These are phyloP conservation scores for Nematodospora anomalae DNA, from an alignment of 1,139 yeast species.

Conservation along the genomic window DNA sequence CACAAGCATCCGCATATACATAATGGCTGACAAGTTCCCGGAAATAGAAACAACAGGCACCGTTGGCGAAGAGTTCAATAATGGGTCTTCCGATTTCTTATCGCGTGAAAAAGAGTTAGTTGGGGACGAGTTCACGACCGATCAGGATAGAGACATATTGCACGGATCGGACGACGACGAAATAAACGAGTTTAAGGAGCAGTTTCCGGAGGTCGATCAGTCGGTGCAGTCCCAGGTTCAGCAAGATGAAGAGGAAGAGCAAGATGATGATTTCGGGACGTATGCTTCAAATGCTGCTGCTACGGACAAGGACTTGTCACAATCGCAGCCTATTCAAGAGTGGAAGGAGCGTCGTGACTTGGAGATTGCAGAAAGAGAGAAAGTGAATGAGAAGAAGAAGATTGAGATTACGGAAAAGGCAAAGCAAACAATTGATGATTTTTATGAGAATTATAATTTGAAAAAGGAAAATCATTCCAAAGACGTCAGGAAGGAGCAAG, in stretches of 20 bases:
- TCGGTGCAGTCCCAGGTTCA: conserved; percentile 17
- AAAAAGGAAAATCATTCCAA: conserved; percentile 76
- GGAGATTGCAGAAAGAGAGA: conserved; percentile 83
- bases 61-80: conserved; percentile 27
- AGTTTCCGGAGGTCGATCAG: conserved; percentile 61
- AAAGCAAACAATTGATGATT: conserved; percentile 85
- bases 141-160: conserved; percentile 56
- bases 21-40: conserved; percentile 86
- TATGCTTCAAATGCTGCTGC: conserved; percentile 18
- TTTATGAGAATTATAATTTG: conserved; percentile 87
- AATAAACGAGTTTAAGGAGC: conserved; percentile 63
- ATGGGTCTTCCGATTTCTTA: conserved; percentile 59
- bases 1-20: too few species aligned
- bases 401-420: conserved; percentile 75
- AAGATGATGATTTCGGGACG: conserved; percentile 30
- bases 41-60: conserved; percentile 62
- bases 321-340: conserved; percentile 59
- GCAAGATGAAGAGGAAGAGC: conserved; percentile 19
- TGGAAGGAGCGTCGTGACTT: conserved; percentile 86
- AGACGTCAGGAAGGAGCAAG: conserved; percentile 66
- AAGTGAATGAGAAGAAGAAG: conserved; percentile 63
- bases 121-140: conserved; percentile 80
- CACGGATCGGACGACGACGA: conserved; percentile 61
- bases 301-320: conserved; percentile 31
- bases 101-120: conserved; percentile 81